Evolutionary conservation across 2,329 filamentous ascomycete species (phyloP), one percentile per base, ranked within the genome.

Genomic region (Fusarium liriodendri): DNA sequence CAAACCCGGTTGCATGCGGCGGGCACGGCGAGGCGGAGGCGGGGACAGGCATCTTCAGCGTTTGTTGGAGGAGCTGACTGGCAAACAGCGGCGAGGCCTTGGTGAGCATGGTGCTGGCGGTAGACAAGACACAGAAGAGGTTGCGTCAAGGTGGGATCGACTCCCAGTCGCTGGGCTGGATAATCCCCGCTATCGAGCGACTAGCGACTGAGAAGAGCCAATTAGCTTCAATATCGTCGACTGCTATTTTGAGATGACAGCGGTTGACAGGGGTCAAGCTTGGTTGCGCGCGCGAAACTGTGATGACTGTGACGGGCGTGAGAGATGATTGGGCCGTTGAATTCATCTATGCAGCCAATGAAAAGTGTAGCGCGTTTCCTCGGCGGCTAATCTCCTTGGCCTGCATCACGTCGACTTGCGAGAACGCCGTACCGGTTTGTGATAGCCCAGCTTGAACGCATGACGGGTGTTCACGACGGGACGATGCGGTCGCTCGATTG

Each of bases 251-350:
- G 83, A 77, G 80, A 59, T 76, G 71, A 78, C 75, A 78, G 72
- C 71, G 64, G 62, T 66, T 71, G 70, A 71, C 67, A 72, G 74
- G 75, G 73, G 59, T 61, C 58, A 68, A 72, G 61, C 68, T 57
- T 64, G 64, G 62, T 84, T 80, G 82, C 82, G 83, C 82, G 83
- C 82, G 83, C 82, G 81, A 84, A 82, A 71, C 58, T 69, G 70
- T 70, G 66, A 71, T 73, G 55, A 71, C 68, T 54, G 67, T 60
- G 47, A 61, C 64, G 60, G 62, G 64, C 72, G 59, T 71, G 70
- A 75, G 70, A 75, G 70, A 74, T 77, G 75, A 79, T 79, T 79
- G 80, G 78, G 54, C 58, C 29, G n/a, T 37, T 40, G 16, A 45
- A 32, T 22, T 32, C 61, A 68, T 20, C 64, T 64, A 68, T 52